Evolutionary conservation across 306 rosid species (phyloP), one percentile per base, ranked within the genome.

Genomic region (Sesbania bispinosa): DNA sequence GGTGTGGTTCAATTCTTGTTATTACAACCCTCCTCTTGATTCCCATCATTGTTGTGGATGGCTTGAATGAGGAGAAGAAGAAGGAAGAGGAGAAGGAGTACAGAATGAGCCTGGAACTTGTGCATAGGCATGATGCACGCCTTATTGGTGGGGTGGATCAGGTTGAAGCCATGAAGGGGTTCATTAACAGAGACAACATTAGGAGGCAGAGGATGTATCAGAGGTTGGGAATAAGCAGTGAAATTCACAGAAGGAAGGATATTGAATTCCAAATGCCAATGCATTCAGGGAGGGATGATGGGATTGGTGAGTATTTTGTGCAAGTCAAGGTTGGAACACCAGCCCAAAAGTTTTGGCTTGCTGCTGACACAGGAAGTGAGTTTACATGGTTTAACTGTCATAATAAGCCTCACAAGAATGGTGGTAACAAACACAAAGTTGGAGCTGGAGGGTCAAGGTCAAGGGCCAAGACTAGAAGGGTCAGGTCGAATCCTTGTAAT

Each of bases 311-410:
- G 80, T 94, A 90, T 53, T 84, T 94, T 30, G 93, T 83, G 1
- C 48, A 81, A 4, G 80, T 94, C 1, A 65, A 63, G 50, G 81
- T 94, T 0, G 98, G 98, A 3, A 80, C 88, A 3, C 97, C 98
- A 0, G 59, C 69, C 0, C 92, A 89, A 75, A 76, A 2, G 0
- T 79, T 89, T 45, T 42, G 85, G 88, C 48, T 94, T 51, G 61
- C 81, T 13, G 97, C 84, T 0, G 95, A 91, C n/a, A 83, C 97
- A 0, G 98, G 89, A 1, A 91, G 90, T 43, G 97, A 94, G 9
- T 72, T 94, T 43, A 89, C 92, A 0, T 94, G 98, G 98, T 26
- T 87, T 48, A 86, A 85, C 1, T 87, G 90, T 23, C 62, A 54
- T 21, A 26, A 14, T 0, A 46, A 16, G 50, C 0, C 3, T 14